Evolutionary conservation across 2,329 filamentous ascomycete species (phyloP).

Genomic region (Stachybotrys echinatus): DNA sequence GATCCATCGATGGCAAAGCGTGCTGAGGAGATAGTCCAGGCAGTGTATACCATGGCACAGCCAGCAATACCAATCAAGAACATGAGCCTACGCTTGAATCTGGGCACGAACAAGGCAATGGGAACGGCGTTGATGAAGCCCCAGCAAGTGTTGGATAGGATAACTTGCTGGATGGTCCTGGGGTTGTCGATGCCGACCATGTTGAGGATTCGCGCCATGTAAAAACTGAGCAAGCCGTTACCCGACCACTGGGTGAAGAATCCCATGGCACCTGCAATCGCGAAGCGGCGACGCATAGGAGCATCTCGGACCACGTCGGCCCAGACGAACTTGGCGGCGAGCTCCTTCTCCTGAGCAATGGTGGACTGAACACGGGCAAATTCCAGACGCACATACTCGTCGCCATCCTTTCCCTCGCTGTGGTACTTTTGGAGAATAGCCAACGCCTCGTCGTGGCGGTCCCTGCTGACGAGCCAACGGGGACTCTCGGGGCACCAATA

Average conservation of each 20-base stretch:
- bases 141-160: slow-evolving; percentile 32
- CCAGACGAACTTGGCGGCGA: slow-evolving; percentile 17
- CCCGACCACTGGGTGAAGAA: slow-evolving; percentile 20
- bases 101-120: slow-evolving; percentile 34
- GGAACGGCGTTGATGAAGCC: slow-evolving; percentile 31
- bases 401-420: slow-evolving; percentile 30
- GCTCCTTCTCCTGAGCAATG: slow-evolving; percentile 18
- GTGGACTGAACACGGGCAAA: slow-evolving; percentile 22
- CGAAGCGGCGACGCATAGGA: slow-evolving; percentile 19
- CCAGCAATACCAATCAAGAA: slow-evolving; percentile 18
- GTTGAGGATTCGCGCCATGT: slow-evolving; percentile 28
- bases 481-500: slow-evolving; percentile 13
- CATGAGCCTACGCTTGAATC: slow-evolving; percentile 25
- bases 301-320: slow-evolving; percentile 14
- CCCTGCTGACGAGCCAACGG: slow-evolving; percentile 26
- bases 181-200: slow-evolving; percentile 28
- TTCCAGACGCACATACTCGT: slow-evolving; percentile 16
- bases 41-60: slow-evolving; percentile 22
- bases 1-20: slow-evolving; percentile 18
- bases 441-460: slow-evolving; percentile 27
- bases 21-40: slow-evolving; percentile 24
- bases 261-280: slow-evolving; percentile 17
- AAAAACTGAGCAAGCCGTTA: slow-evolving; percentile 30
- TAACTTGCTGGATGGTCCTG: slow-evolving; percentile 11
- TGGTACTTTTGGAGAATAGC: slow-evolving; percentile 33